Base-by-base conservation (phyloP, 306 rosid genomes). In the Dicorynia guianensis region DNA sequence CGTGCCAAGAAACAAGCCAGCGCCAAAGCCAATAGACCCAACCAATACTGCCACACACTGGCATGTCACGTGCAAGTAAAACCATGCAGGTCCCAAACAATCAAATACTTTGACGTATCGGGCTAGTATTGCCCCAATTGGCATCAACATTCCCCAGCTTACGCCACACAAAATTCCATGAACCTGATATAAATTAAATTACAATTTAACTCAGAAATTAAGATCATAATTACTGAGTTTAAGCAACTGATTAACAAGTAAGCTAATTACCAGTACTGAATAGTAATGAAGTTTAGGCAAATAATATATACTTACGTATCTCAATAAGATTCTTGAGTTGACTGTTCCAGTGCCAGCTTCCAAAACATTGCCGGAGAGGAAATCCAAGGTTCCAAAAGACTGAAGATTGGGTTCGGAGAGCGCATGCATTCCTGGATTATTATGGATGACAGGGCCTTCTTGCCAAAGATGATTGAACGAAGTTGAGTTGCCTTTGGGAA, bases 71-170 rank as follows among this genome's bases (percentile, higher is more conserved):
- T 82, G 88, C 35, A 79, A 2, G 11, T 61, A 53, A 43, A 80
- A 82, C 89, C 87, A 82, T 0, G 19, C 8, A 0, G 66, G 0
- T 42, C 47, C 74, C 0, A 18, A 1, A 3, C 59, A 67, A 4
- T 83, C 53, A 35, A 75, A 75, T 35, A 36, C 3, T 20, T 53
- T 80, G 63, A 84, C 19, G 9, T 75, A 48, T 1, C 84, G 76
- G 12, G 80, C 88, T 0, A 83, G 0, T 8, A 83, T 70, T 5
- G 40, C 78, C 2, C 88, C 87, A 2, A 49, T 34, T 0, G 87
- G 84, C 85, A 83, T 72, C 6, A 85, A 18, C 49, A 82, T 44
- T 44, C 88, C 88, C 88, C 87, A 85, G 0, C 85, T 72, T 11
- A 85, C 10, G 0, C 48, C 60, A 47, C 79, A 78, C 42, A 82